Evolutionary conservation across 2,329 filamentous ascomycete species (phyloP).

Genomic region (Incumbomyces delicatus): DNA sequence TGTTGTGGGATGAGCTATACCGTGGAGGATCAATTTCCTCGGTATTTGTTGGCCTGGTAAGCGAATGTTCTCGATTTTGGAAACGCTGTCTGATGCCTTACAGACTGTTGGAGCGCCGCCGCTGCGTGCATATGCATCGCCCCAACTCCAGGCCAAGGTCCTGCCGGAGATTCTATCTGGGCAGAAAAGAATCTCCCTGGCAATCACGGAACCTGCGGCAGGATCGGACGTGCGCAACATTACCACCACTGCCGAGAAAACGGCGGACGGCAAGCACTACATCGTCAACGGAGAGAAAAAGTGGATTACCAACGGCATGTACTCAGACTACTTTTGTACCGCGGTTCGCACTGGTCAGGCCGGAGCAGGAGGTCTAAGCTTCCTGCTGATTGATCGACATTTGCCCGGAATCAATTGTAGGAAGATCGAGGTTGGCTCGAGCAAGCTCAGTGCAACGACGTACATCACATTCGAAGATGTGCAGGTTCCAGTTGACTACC

Average conservation of each 20-base stretch:
- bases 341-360: conserved; percentile 67
- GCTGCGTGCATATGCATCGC: conserved; percentile 24
- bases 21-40: conserved; percentile 22
- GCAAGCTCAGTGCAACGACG: conserved; percentile 74
- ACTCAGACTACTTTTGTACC: conserved; percentile 94
- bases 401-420: conserved; percentile 83
- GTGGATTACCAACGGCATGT: conserved; percentile 99
- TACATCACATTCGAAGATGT: conserved; percentile 68
- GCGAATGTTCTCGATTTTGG: no score
- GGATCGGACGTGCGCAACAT: conserved; percentile 58
- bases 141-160: conserved; percentile 34
- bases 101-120: conserved; percentile 23
- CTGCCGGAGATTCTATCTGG: conserved; percentile 49
- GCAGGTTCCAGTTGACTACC: conserved; percentile 72
- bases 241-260: conserved; percentile 46
- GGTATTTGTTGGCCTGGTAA: conserved; percentile 4
- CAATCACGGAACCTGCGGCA: conserved; percentile 44
- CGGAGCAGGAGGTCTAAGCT: conserved; percentile 82
- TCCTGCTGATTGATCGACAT: conserved; percentile 86
- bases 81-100: conserved; percentile 24
- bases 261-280: conserved; percentile 29
- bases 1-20: conserved; percentile 30
- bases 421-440: conserved; percentile 99
- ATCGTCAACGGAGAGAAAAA: conserved; percentile 88
- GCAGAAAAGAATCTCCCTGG: conserved; percentile 50